Evolutionary conservation across 2,329 filamentous ascomycete species (phyloP).

Genomic region (Colletotrichum sp.): DNA sequence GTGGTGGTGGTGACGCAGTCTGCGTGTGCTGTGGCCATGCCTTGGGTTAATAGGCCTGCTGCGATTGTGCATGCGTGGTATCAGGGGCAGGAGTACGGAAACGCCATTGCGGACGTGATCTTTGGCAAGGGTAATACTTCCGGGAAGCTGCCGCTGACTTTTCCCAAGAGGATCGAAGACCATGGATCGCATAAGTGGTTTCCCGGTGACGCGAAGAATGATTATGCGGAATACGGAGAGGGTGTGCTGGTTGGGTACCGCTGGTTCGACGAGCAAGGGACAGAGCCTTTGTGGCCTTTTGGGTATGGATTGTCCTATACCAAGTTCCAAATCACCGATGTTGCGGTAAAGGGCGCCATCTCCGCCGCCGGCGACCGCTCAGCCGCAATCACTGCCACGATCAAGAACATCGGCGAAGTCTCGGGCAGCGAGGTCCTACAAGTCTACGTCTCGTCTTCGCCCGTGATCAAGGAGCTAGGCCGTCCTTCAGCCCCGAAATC

Average conservation of each 20-base stretch:
- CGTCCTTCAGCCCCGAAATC: constrained; percentile 1
- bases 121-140: constrained; percentile 67
- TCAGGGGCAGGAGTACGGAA: constrained; percentile 71
- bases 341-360: neutral
- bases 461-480: neutral
- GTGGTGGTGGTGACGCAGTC: constrained; percentile 68
- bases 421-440: constrained; percentile 18
- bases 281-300: constrained; percentile 62
- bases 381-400: accelerated
- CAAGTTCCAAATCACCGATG: constrained; percentile 52
- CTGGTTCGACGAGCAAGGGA: constrained; percentile 57
- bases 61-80: constrained; percentile 73
- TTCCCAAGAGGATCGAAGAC: constrained; percentile 62
- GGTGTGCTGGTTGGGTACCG: constrained; percentile 72
- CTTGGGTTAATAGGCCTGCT: constrained; percentile 57
- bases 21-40: constrained; percentile 64
- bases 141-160: constrained; percentile 67
- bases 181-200: constrained; percentile 70
- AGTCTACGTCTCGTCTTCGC: constrained; percentile 47
- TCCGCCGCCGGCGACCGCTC: neutral
- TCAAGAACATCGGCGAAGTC: neutral
- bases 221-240: constrained; percentile 64
- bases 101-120: constrained; percentile 69
- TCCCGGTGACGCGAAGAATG: constrained; percentile 41
- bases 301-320: constrained; percentile 73